Evolutionary conservation across 805 yeast genomes (phyloP), one percentile per base, ranked within the genome.

Genomic region (Hanseniaspora taiwanica): DNA sequence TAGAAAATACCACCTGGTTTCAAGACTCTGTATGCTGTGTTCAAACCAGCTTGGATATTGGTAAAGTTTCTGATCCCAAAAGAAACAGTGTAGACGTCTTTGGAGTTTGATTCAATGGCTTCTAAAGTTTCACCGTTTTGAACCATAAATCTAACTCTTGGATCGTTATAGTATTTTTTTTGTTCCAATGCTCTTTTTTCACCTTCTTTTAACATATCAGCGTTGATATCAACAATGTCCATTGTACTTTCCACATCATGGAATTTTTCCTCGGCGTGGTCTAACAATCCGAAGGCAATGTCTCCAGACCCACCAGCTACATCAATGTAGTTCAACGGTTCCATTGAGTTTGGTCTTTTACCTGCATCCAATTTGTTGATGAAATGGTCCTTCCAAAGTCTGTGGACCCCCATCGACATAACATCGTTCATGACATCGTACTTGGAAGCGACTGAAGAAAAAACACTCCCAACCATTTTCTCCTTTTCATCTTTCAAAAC

Each of bases 261-360:
- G 55, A 76, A 84, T 46, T 76, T 74, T 31, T 67, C 62, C 47
- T 79, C 77, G 8, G 97, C 97, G 61, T 91, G 95, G 53, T 86
- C 95, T 46, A 91, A 67, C 46, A 91, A 70, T 2, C 98, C 93
- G 62, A 85, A 85, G 1, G 98, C 98, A 61, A 91, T 89, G 56
- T 91, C 98, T 36, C 98, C 98, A 9, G 97, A 85, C 19, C 98
- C 98, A 44, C 98, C 98, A 21, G 98, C 98, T 42, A 91, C 97
- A 60, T 91, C 98, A 47, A 91, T 69, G 54, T 91, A 89, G 43
- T 78, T 74, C 51, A 91, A 66, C 3, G 96, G 95, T 48, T 78
- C 73, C 12, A 76, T 72, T 2, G 63, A 56, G 36, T 89, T 93
- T 4, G 94, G 89, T 55, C 97, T 73, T 66, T 76, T 76, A 25